phyloP scores from a whole-genome alignment of 352 stramenopile genomes.

The Globisporangium okanoganense region DNA sequence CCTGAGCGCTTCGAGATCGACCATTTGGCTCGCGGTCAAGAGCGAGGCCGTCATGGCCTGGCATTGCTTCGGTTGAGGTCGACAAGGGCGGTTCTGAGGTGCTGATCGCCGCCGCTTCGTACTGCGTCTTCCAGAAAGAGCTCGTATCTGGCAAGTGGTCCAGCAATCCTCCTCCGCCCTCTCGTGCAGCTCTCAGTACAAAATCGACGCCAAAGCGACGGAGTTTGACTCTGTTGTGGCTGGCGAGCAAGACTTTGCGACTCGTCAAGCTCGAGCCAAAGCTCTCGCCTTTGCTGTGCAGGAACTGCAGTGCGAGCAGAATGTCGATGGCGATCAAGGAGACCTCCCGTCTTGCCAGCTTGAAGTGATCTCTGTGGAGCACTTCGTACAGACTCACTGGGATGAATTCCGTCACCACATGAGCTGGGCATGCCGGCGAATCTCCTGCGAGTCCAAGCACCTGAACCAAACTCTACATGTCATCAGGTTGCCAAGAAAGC shows the following conservation, averaged over 20 bases:
- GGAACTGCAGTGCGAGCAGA: conserved; percentile 34
- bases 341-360: conserved; percentile 37
- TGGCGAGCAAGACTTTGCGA: conserved; percentile 56
- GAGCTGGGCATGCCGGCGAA: conserved; percentile 1
- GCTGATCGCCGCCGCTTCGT: too few relatives aligned
- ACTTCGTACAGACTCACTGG: conserved; percentile 49
- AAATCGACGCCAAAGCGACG: conserved; percentile 49
- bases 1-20: neutral
- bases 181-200: neutral
- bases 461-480: conserved; percentile 47
- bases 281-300: conserved; percentile 30
- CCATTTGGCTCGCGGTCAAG: neutral
- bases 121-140: conserved; percentile 17
- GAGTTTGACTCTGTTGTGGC: conserved; percentile 36
- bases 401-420: conserved; percentile 42
- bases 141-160: neutral
- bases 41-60: too few relatives aligned
- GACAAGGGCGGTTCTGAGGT: neutral
- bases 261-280: conserved; percentile 61
- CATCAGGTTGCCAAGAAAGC: neutral
- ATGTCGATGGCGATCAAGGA: conserved; percentile 40
- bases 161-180: neutral
- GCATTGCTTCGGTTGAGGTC: neutral
- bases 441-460: conserved; percentile 32
- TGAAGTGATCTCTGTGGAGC: conserved; percentile 41